Conservation (phyloP, 108 stramenopile species). For the Conticribra weissflogii region DNA sequence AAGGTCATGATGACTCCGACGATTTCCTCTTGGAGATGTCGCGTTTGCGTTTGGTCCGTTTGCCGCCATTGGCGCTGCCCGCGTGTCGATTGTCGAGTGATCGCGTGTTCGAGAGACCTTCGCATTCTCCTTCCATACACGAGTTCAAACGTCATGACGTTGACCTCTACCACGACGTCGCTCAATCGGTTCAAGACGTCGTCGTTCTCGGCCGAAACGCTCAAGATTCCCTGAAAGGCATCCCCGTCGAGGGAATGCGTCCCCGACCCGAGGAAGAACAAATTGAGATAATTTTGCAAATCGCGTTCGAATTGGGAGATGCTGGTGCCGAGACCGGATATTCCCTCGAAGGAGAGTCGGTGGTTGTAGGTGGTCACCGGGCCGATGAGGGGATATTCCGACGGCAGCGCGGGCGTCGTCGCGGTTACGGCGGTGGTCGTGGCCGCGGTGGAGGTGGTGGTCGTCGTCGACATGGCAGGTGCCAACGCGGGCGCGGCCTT, state of each 20-base stretch:
- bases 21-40: background rate
- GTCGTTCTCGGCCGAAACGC: conserved; percentile 9
- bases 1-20: conserved; percentile 21
- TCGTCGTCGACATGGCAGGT: conserved; percentile 2
- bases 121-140: too few relatives aligned
- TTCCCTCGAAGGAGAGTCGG: conserved; percentile 24
- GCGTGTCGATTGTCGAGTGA: background rate
- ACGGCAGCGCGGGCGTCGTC: background rate
- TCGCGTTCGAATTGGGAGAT: conserved; percentile 19
- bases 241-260: background rate
- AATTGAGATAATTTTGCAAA: conserved; percentile 34
- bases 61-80: background rate
- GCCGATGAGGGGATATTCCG: conserved; percentile 7
- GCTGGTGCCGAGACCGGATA: conserved; percentile 15
- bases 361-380: conserved; percentile 29
- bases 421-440: background rate
- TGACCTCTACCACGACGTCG: conserved; percentile 23
- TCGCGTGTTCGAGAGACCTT: background rate
- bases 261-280: conserved; percentile 13
- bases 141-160: conserved; percentile 13
- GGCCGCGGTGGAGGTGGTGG: background rate
- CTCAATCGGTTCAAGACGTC: conserved; percentile 31
- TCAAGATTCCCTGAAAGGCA: conserved; percentile 6
- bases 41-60: background rate
- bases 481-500: background rate